Percentiles rank a stretch among this genome's conserved stretches.
Evolutionary conservation across 2,329 filamentous ascomycete species (phyloP).

Genomic region (Orbilia oligospora): DNA sequence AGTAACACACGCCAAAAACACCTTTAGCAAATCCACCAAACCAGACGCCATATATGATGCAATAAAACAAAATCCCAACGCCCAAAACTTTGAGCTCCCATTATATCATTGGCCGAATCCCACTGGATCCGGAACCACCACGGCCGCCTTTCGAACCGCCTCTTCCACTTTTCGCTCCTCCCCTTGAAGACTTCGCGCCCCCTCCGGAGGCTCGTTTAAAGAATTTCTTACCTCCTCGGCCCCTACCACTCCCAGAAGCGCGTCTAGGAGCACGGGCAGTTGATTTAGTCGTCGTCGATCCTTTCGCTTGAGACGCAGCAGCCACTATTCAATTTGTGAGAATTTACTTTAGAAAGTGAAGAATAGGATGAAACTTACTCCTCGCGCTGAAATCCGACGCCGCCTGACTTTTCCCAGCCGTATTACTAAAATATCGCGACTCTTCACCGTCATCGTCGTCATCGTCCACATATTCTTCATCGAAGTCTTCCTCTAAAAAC

Average conservation of each 20-base stretch:
- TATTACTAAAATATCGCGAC: conserved; percentile 46
- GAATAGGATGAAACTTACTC: conserved; percentile 24
- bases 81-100: neutral
- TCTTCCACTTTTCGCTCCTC: conserved; percentile 13
- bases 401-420: conserved; percentile 27
- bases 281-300: conserved; percentile 22
- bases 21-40: conserved; percentile 14
- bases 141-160: conserved; percentile 29
- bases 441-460: conserved; percentile 36
- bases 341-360: neutral
- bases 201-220: conserved; percentile 37
- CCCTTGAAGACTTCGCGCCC: neutral
- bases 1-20: conserved; percentile 10
- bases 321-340: conserved; percentile 45
- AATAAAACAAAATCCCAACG: conserved; percentile 7
- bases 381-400: conserved; percentile 45
- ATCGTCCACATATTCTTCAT: conserved; percentile 45
- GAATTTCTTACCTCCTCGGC: conserved; percentile 46
- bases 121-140: conserved; percentile 28
- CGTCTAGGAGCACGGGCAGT: conserved; percentile 29
- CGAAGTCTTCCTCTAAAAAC: conserved; percentile 53
- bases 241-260: conserved; percentile 6
- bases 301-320: conserved; percentile 39
- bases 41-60: conserved; percentile 37
- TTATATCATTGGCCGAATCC: conserved; percentile 51